Evolutionary conservation across 345 rosid species (phyloP).

Genomic region (Punica granatum): DNA sequence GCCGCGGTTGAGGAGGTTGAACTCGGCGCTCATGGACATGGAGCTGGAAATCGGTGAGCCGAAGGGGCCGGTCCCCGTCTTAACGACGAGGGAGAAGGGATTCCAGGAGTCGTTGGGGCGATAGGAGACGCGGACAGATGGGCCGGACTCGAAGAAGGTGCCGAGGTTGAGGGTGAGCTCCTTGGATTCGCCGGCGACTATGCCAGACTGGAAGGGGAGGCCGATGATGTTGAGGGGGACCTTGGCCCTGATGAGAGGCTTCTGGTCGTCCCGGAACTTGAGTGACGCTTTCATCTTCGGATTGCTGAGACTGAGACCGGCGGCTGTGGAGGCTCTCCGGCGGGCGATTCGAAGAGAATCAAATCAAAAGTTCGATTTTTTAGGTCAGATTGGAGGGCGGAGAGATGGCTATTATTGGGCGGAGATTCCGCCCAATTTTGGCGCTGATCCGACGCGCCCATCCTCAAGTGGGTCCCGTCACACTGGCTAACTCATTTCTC

Average conservation of each 20-base stretch:
- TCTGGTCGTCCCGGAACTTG: constrained; percentile 86
- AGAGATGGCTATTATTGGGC: not conserved
- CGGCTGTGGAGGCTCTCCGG: not conserved
- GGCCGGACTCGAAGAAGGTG: constrained; percentile 82
- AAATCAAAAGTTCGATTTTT: constrained; percentile 1
- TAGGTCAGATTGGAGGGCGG: not conserved
- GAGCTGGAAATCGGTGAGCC: constrained; percentile 74
- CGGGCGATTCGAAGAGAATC: not conserved
- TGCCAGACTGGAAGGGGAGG: constrained; percentile 80
- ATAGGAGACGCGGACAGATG: constrained; percentile 68
- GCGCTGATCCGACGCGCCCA: not conserved
- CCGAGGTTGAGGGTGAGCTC: constrained; percentile 76
- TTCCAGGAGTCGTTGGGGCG: constrained; percentile 86
- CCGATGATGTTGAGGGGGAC: constrained; percentile 74
- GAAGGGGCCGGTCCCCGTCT: constrained; percentile 75
- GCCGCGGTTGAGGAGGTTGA: constrained; percentile 51
- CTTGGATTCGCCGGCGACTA: constrained; percentile 80
- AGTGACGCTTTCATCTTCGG: constrained; percentile 76
- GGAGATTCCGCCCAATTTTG: constrained; percentile 4
- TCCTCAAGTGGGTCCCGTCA: not conserved
- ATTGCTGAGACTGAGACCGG: not conserved
- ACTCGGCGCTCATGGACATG: constrained; percentile 91
- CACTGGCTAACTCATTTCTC: no score
- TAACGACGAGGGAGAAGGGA: constrained; percentile 78
- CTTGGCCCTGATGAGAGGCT: constrained; percentile 74